Percentiles rank a stretch among this genome's conserved stretches.
phyloP scores from a whole-genome alignment of 2,329 filamentous ascomycete species.

The Pseudocercospora cruenta region DNA sequence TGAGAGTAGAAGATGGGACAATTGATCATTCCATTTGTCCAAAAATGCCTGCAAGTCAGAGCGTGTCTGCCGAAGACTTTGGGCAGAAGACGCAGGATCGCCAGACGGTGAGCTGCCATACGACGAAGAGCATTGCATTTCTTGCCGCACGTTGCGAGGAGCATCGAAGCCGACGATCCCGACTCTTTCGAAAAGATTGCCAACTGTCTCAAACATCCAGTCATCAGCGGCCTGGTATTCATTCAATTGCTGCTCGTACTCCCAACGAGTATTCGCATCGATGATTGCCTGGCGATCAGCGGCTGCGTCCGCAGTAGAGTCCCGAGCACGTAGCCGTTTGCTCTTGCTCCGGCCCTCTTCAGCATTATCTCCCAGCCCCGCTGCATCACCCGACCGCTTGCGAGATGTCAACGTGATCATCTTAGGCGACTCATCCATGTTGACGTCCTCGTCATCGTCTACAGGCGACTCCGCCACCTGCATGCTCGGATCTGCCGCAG shows the following conservation, averaged over 20 bases:
- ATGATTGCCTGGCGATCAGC: conserved; percentile 43
- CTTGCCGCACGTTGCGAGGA: conserved; percentile 34
- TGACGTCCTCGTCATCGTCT: conserved; percentile 41
- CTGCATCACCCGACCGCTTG: conserved; percentile 64
- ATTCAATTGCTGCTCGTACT: conserved; percentile 59
- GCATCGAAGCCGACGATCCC: conserved; percentile 47
- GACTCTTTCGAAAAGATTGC: conserved; percentile 56
- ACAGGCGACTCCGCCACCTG: conserved; percentile 16
- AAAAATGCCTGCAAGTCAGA: conserved; percentile 34
- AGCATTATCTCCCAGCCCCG: conserved; percentile 60
- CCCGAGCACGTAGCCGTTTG: conserved; percentile 63
- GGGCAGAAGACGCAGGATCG: neutral
- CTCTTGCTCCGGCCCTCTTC: conserved; percentile 63
- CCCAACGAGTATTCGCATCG: conserved; percentile 56
- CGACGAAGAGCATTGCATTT: conserved; percentile 25
- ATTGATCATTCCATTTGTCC: conserved; percentile 34
- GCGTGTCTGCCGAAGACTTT: conserved; percentile 26
- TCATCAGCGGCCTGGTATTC: conserved; percentile 60
- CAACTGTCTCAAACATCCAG: conserved; percentile 59
- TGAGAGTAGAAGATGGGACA: conserved; percentile 32
- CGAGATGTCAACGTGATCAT: conserved; percentile 49
- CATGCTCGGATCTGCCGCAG: conserved; percentile 33
- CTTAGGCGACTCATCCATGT: conserved; percentile 35
- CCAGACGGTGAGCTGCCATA: neutral
- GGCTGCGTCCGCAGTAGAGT: conserved; percentile 55